Evolutionary conservation across 2,329 filamentous ascomycete species (phyloP), one percentile per base, ranked within the genome.

Genomic region (Coniella vitis): DNA sequence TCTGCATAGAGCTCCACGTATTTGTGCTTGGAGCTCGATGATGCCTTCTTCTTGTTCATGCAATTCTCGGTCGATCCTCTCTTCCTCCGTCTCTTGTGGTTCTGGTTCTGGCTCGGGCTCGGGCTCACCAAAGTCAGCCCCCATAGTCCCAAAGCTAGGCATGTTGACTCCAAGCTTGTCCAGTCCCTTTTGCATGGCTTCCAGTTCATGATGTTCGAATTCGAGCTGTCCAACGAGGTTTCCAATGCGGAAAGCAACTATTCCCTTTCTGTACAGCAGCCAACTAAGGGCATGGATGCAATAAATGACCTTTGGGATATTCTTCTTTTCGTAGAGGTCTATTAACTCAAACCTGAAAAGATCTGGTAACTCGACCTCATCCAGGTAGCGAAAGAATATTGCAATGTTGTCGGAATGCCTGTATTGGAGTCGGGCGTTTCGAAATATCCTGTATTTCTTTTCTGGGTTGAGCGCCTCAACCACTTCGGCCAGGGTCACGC

Each of bases 241-340:
- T 14, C 91, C 93, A 61, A 98, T 98, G 8, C 90, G 84, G 66
- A 98, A 97, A 61, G 90, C 86, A 35, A 97, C 86, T 54, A 97
- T 89, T 1, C 93, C 91, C 65, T 96, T 93, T 42, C 93, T 85
- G 67, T 88, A 96, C 10, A 98, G 75, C n/a, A 98, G 76, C 90
- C 91, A 98, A 64, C 91, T 97, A 16, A 98, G 73, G 0, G 93
- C 93, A 61, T 98, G 93, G 45, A 98, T 93, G 63, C 93, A 98
- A 70, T 98, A 95, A 54, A 98, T 98, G 63, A 97, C 94, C 66
- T 97, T 98, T 4, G 93, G 93, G 1, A 97, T 94, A 60, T 98
- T 98, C 70, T 98, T 98, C 74, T 97, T 98, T 68, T 98, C 94
- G 71, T 98, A 98, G 12, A 98, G 71, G 67, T 98, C 93, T 55